Conservation (phyloP, 257 asterid genomes). For the Solanum gandarillasii region DNA sequence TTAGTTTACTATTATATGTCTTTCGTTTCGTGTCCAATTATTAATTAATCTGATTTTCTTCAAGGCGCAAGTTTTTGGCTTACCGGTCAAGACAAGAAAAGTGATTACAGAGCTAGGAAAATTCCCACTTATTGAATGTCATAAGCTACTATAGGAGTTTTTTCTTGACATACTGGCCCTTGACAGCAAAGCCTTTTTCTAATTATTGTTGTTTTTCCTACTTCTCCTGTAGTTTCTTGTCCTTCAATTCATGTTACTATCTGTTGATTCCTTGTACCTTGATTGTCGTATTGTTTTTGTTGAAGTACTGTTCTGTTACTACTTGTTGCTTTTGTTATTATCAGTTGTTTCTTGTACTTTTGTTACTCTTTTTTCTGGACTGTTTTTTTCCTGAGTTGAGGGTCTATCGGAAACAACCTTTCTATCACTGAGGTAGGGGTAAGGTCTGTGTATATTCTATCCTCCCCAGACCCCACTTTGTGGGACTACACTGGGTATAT, state of each 20-base stretch:
- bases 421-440: not conserved
- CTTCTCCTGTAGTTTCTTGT: not conserved
- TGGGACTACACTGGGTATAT: rapidly evolving
- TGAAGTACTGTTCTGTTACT: not conserved
- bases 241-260: not conserved
- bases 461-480: not conserved
- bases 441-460: not conserved
- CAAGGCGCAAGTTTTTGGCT: not conserved
- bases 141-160: not conserved
- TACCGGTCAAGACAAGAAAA: not conserved
- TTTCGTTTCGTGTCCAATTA: not conserved
- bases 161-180: not conserved
- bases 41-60: not conserved
- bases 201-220: not conserved
- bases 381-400: not conserved
- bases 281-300: not conserved
- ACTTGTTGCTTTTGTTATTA: not conserved
- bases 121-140: not conserved
- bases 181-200: not conserved
- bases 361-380: not conserved
- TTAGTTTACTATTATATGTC: not conserved
- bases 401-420: not conserved
- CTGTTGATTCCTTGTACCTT: not conserved
- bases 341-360: not conserved
- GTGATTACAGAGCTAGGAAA: not conserved